phyloP scores from a whole-genome alignment of 305 asterid genomes.

The Fraxinus baroniana region DNA sequence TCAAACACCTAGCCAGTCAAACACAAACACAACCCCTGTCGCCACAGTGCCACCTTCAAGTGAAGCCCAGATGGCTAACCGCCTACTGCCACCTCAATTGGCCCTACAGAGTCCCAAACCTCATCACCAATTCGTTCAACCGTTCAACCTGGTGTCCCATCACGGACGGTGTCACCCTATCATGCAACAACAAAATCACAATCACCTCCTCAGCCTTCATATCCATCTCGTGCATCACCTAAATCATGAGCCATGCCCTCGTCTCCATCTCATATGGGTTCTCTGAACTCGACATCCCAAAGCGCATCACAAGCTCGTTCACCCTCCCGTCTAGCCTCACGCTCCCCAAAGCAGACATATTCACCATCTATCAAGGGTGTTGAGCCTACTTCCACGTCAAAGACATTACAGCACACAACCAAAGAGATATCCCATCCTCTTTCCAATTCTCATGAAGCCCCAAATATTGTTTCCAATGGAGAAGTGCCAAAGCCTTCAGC shows the following conservation, averaged over 20 bases:
- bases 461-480: conserved; percentile 20
- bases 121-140: conserved; percentile 33
- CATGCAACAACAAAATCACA: conserved; percentile 32
- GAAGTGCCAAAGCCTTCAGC: conserved; percentile 27
- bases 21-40: conserved; percentile 6
- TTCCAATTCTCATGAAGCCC: conserved; percentile 18
- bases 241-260: conserved; percentile 29
- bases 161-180: conserved; percentile 40
- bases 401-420: conserved; percentile 19
- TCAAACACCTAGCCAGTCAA: conserved; percentile 11
- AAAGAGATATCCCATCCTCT: conserved; percentile 16
- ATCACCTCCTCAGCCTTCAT: conserved; percentile 44
- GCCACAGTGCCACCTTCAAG: conserved; percentile 21
- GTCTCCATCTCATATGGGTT: conserved; percentile 31
- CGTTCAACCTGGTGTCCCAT: conserved; percentile 30
- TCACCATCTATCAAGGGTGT: conserved; percentile 32
- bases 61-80: conserved; percentile 17
- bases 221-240: conserved; percentile 38
- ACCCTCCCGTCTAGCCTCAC: conserved; percentile 30
- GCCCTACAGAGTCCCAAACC: conserved; percentile 25
- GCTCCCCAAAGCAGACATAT: conserved; percentile 35
- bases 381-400: conserved; percentile 34
- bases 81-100: conserved; percentile 16
- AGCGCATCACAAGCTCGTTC: conserved; percentile 36
- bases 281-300: conserved; percentile 33